Percentiles rank a stretch among this genome's conserved stretches.
These are phyloP conservation scores for Blastobotrys capitulatus DNA, from an alignment of 1,139 yeast species.

Conservation along the genomic window DNA sequence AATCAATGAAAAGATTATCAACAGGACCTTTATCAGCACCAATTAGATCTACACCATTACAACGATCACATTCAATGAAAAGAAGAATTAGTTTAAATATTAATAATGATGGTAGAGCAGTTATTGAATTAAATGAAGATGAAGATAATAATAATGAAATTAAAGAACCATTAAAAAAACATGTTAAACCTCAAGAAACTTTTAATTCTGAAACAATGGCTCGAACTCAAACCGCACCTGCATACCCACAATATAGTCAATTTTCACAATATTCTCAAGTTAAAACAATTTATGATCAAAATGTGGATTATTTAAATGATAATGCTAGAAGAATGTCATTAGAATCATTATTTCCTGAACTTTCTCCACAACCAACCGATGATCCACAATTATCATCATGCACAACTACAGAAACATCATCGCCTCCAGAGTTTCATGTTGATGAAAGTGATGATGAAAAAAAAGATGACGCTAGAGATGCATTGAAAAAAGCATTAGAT, in stretches of 20 bases:
- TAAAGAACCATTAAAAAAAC: background rate
- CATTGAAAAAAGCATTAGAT: slow-evolving; percentile 15
- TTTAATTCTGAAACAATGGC: slow-evolving; percentile 4
- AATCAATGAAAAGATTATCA: slow-evolving; percentile 8
- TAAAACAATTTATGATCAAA: slow-evolving; percentile 15
- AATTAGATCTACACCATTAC: slow-evolving; percentile 10
- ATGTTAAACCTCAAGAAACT: background rate
- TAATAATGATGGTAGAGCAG: slow-evolving; percentile 15
- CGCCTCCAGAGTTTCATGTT: background rate
- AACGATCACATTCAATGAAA: slow-evolving; percentile 12
- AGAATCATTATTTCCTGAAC: slow-evolving; percentile 21
- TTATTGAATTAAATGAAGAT: slow-evolving; percentile 9
- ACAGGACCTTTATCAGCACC: slow-evolving; percentile 16
- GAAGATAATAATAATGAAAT: slow-evolving; percentile 1
- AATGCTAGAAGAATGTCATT: slow-evolving; percentile 19
- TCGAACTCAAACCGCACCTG: slow-evolving; percentile 11
- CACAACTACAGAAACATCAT: background rate
- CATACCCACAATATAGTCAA: background rate
- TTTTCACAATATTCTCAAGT: background rate
- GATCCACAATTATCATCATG: background rate
- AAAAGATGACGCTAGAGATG: slow-evolving; percentile 16
- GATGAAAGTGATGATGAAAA: slow-evolving; percentile 1
- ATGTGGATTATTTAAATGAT: slow-evolving; percentile 16
- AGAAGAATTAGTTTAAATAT: slow-evolving; percentile 17
- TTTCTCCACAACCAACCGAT: slow-evolving; percentile 11